These are phyloP conservation scores for Beauveria medogensis DNA, from an alignment of 2,329 filamentous ascomycete species.

Conservation along the genomic window DNA sequence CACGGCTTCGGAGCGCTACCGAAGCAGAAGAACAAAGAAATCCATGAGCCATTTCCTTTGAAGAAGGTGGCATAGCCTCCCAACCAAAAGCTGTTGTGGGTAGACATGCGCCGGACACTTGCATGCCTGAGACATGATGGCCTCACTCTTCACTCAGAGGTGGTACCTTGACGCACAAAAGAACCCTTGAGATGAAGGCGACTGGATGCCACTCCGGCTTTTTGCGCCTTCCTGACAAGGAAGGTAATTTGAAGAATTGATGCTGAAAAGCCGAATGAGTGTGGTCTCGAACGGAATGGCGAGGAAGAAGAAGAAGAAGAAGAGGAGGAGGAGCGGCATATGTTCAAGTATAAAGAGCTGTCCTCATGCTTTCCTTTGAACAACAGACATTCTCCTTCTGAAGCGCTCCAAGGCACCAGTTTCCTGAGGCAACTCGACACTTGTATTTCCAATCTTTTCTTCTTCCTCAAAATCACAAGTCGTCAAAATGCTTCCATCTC, in stretches of 20 bases:
- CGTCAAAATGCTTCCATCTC: constrained; percentile 17
- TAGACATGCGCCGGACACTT: background rate
- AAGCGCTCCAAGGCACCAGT: background rate
- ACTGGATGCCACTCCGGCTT: background rate
- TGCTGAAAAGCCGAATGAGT: background rate
- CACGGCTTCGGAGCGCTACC: background rate
- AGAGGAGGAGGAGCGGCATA: background rate
- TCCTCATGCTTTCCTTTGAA: background rate
- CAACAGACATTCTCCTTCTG: background rate
- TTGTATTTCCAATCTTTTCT: background rate
- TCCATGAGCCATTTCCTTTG: background rate
- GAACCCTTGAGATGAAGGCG: background rate
- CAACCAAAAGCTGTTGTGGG: background rate
- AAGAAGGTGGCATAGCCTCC: background rate
- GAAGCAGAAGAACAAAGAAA: background rate
- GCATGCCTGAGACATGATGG: background rate
- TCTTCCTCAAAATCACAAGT: too few relatives aligned
- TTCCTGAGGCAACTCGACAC: background rate
- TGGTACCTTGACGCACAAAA: background rate
- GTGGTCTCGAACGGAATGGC: background rate
- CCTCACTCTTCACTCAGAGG: background rate
- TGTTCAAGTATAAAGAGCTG: background rate
- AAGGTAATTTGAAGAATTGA: background rate
- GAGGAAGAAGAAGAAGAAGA: too few relatives aligned
- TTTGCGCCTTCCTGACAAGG: constrained; percentile 1